Evolutionary conservation across 2,329 filamentous ascomycete genomes (phyloP).

Genomic region (Penicillium hordei): DNA sequence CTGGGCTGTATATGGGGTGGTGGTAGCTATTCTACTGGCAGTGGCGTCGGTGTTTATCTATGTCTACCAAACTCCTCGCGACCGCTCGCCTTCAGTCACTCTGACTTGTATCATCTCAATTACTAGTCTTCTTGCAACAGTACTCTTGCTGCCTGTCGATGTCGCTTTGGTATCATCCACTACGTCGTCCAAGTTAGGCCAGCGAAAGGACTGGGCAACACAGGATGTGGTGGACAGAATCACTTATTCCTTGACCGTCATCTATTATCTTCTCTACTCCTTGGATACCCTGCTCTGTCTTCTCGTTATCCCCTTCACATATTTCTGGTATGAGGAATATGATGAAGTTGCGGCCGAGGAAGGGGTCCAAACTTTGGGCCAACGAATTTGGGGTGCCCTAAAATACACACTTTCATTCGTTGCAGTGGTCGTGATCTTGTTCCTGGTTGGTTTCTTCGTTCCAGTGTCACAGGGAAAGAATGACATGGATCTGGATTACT

Average conservation of each 20-base stretch:
- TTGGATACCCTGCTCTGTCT: constrained; percentile 87
- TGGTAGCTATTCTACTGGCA: constrained; percentile 71
- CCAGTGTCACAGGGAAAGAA: constrained; percentile 70
- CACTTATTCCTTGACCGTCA: constrained; percentile 74
- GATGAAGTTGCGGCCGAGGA: constrained; percentile 85
- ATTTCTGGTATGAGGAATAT: constrained; percentile 98
- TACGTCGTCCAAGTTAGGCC: constrained; percentile 68
- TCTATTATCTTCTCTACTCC: constrained; percentile 92
- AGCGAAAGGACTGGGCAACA: constrained; percentile 93
- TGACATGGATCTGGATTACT: constrained; percentile 80
- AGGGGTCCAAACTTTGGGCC: constrained; percentile 68
- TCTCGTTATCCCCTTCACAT: constrained; percentile 87
- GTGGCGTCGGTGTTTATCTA: constrained; percentile 84
- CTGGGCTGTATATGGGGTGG: constrained; percentile 89
- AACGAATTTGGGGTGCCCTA: constrained; percentile 76
- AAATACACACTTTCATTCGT: constrained; percentile 91
- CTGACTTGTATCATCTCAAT: constrained; percentile 83
- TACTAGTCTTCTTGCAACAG: constrained; percentile 83
- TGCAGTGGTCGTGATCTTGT: constrained; percentile 70
- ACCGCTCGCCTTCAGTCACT: constrained; percentile 79
- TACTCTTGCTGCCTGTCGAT: constrained; percentile 90
- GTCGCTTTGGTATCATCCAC: constrained; percentile 93
- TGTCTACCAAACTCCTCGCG: constrained; percentile 84
- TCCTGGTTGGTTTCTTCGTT: constrained; percentile 91
- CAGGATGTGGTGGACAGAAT: constrained; percentile 76